A percentile compares a stretch with the other conserved stretches of the same genome.
Evolutionary conservation across 257 asterid genomes (phyloP).

Genomic region (Solanum verrucosum): DNA sequence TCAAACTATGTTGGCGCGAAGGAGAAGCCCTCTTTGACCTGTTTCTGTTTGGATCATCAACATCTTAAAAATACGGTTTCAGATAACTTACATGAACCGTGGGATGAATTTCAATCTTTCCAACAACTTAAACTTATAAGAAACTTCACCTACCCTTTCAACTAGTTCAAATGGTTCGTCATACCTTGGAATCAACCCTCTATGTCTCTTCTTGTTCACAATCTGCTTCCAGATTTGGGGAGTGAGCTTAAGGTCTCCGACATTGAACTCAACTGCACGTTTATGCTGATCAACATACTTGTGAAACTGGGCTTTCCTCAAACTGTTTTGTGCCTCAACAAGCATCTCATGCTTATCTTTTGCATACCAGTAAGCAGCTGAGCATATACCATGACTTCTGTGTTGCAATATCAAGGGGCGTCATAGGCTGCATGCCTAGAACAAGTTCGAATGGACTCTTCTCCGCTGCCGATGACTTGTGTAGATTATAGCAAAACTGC

Average conservation of each 20-base stretch:
- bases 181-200: neutral
- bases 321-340: neutral
- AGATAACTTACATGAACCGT: neutral
- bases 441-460: neutral
- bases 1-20: neutral
- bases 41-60: neutral
- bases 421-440: neutral
- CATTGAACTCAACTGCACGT: neutral
- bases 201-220: neutral
- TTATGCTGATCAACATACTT: neutral
- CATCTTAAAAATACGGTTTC: neutral
- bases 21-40: neutral
- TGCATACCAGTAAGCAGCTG: neutral
- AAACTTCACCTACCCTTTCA: neutral
- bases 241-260: neutral
- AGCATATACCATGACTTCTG: neutral
- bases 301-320: neutral
- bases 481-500: neutral
- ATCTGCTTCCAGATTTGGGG: neutral
- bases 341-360: neutral
- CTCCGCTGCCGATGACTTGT: neutral
- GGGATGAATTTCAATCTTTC: neutral
- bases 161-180: neutral
- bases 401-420: neutral
- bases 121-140: neutral